Base-by-base conservation (phyloP, 441 rosid genomes). In the Biscutella laevigata region DNA sequence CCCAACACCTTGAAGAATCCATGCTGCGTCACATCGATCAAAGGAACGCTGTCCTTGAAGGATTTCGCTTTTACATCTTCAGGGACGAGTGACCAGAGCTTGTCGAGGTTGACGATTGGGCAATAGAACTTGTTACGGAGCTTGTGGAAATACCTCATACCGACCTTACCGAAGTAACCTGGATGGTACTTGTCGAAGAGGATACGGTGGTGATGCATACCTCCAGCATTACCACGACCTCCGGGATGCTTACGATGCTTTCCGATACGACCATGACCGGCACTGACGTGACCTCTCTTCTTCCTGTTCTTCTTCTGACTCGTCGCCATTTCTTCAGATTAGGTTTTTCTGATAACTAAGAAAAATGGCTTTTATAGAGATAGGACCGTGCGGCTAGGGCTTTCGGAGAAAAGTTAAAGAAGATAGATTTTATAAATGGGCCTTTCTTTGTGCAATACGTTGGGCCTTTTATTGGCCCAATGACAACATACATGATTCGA, bases 121-220 rank as follows among this genome's bases (percentile, higher is more conserved):
- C 83, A 81, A 39, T 66, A 66, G 71, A 81, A 83, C 75, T 78
- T 77, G 79, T 86, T 86, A 45, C 86, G 81, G 3, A 86, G 87
- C 72, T 81, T 81, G 74, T 86, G 95, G 72, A 83, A 86, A 56
- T 83, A 83, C n/a, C 95, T 77, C 95, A 86, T 86, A 24, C 92
- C 95, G 0, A 86, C 95, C 67, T 86, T 83, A 0, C 92, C 95
- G 61, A 86, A 86, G 63, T 81, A 86, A 11, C 95, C 91, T 0
- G 95, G 95, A 61, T 86, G 95, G 80, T 83, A 86, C 80, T 83
- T 86, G 73, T 86, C 95, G 80, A 86, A 83, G 26, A 86, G 83
- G 74, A 86, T 86, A 41, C 95, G 65, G 74, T 86, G 95, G 79
- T 86, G 91, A 68, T 83, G 95, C 91, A 83, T 74, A 24, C 91